These are phyloP conservation scores for Pichia gijzeniarum DNA, from an alignment of 805 yeast species.

Conservation along the genomic window DNA sequence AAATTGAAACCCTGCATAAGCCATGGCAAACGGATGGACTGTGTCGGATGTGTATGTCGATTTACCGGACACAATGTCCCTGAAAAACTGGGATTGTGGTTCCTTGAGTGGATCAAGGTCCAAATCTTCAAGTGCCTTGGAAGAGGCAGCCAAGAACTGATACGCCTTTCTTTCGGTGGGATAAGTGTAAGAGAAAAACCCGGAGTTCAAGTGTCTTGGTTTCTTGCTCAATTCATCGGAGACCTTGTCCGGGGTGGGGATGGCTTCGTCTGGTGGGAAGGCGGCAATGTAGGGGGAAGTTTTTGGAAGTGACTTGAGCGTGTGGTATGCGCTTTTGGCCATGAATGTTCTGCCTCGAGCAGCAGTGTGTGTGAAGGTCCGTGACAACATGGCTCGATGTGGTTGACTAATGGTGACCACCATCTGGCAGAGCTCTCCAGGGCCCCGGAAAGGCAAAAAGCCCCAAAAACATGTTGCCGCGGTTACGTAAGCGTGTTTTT, in stretches of 20 bases:
- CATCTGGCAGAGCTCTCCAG: too few species aligned
- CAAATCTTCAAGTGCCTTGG: conserved; percentile 53
- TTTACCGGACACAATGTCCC: conserved; percentile 55
- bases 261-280: conserved; percentile 26
- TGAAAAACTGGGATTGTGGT: conserved; percentile 29
- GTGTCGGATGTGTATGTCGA: conserved; percentile 31
- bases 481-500: too few species aligned
- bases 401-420: too few species aligned
- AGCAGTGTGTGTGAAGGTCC: too few species aligned
- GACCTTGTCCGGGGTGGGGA: conserved; percentile 17
- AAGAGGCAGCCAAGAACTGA: conserved; percentile 51
- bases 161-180: conserved; percentile 58
- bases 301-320: conserved; percentile 20
- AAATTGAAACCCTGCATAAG: conserved; percentile 95
- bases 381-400: too few species aligned
- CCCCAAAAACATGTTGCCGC: too few species aligned
- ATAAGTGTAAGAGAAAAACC: conserved; percentile 65
- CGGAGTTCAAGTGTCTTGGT: conserved; percentile 43
- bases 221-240: conserved; percentile 21
- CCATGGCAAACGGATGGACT: conserved; percentile 75
- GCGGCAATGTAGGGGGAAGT: conserved; percentile 25
- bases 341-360: too few species aligned
- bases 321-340: conserved; percentile 1
- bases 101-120: conserved; percentile 43
- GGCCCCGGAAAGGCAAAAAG: too few species aligned